Evolutionary conservation across 495 filamentous ascomycete genomes (phyloP).

Genomic region (Aspergillus sclerotioniger): DNA sequence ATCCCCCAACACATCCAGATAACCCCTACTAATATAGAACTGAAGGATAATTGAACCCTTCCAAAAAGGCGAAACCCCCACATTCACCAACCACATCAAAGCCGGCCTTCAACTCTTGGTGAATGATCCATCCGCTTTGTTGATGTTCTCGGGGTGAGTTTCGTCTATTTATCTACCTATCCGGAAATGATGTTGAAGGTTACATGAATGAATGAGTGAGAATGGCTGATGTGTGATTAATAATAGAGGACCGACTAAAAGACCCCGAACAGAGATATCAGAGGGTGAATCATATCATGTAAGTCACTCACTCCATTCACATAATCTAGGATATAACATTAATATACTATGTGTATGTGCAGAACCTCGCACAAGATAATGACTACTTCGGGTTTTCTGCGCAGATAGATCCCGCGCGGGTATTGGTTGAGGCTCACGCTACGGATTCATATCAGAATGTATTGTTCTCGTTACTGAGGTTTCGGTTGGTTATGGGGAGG

Average conservation of each 20-base stretch:
- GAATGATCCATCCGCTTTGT: constrained; percentile 38
- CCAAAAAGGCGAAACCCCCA: constrained; percentile 68
- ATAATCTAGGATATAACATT: neutral
- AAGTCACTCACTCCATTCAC: constrained; percentile 9
- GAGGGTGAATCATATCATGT: constrained; percentile 69
- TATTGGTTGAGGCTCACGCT: constrained; percentile 61
- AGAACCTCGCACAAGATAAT: constrained; percentile 49
- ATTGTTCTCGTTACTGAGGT: constrained; percentile 64
- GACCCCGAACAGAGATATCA: constrained; percentile 45
- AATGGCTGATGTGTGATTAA: too few species aligned
- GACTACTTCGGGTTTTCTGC: constrained; percentile 28
- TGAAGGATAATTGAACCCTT: constrained; percentile 60
- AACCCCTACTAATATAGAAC: neutral
- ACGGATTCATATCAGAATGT: constrained; percentile 82
- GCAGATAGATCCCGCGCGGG: constrained; percentile 22
- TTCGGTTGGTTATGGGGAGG: constrained; percentile 43
- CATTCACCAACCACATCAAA: constrained; percentile 69
- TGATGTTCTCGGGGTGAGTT: constrained; percentile 69
- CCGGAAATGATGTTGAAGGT: neutral
- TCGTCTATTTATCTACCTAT: too few species aligned
- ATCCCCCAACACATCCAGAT: neutral
- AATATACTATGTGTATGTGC: constrained; percentile 13
- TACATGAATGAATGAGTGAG: too few species aligned
- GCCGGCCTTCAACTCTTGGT: constrained; percentile 54
- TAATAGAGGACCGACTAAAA: constrained; percentile 65